Evolutionary conservation across 2,329 filamentous ascomycete genomes (phyloP).

Genomic region (Blumeriella jaapii): DNA sequence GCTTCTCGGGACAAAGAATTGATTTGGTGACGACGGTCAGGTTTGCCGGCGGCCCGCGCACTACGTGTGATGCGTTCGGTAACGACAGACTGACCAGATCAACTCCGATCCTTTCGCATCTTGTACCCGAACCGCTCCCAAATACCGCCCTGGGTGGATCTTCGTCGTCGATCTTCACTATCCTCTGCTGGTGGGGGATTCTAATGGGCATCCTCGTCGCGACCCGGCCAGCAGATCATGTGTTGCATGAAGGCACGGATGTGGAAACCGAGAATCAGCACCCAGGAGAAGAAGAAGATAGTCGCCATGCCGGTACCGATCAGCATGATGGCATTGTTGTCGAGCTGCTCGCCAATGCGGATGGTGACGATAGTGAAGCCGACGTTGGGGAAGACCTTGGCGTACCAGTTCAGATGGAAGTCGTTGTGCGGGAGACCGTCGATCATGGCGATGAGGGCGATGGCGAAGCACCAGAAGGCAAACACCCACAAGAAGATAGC

Average conservation of each 20-base stretch:
- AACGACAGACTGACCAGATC: too few relatives aligned
- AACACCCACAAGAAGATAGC: slow-evolving; percentile 54
- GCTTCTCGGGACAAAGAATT: too few relatives aligned
- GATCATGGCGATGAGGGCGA: slow-evolving; percentile 28
- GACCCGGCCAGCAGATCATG: slow-evolving; percentile 26
- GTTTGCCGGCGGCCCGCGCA: too few relatives aligned
- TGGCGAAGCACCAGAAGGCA: slow-evolving; percentile 40
- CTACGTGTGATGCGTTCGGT: too few relatives aligned
- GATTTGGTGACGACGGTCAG: too few relatives aligned
- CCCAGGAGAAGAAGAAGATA: slow-evolving; percentile 34
- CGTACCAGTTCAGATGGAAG: slow-evolving; percentile 53
- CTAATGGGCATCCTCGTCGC: slow-evolving; percentile 25
- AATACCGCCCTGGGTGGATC: too few relatives aligned
- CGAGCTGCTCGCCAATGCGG: slow-evolving; percentile 37
- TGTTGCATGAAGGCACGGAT: slow-evolving; percentile 20
- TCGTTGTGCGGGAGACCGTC: slow-evolving; percentile 34
- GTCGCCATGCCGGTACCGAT: slow-evolving; percentile 29
- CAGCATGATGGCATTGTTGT: slow-evolving; percentile 33
- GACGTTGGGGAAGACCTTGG: slow-evolving; percentile 49
- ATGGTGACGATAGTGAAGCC: slow-evolving; percentile 47
- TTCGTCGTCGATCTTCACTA: not conserved
- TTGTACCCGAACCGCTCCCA: too few relatives aligned
- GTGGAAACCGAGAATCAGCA: slow-evolving; percentile 21
- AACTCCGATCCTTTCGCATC: too few relatives aligned
- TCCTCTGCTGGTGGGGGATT: not conserved